Conservation (phyloP, 2,329 filamentous ascomycete genomes). For the Ascochyta fabae region DNA sequence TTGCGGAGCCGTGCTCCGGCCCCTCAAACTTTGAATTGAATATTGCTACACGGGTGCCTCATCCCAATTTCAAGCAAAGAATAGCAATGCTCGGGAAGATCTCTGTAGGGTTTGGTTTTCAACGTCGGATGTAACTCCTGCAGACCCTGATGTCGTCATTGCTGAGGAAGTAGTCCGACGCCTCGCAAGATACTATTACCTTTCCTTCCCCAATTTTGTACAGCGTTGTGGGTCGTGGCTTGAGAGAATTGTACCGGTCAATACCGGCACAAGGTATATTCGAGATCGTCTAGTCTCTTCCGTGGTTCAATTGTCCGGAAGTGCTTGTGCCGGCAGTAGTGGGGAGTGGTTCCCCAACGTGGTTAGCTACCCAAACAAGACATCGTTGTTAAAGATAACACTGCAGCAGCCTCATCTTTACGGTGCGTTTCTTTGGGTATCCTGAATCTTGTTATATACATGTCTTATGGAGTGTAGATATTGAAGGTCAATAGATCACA, state of each 20-base stretch:
- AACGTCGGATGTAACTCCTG: neutral
- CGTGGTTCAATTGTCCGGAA: conserved; percentile 5
- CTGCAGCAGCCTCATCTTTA: neutral
- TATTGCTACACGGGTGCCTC: too few relatives aligned
- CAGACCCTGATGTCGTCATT: neutral
- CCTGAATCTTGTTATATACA: neutral
- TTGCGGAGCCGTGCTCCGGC: conserved; percentile 3
- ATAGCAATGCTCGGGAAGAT: neutral
- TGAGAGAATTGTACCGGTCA: neutral
- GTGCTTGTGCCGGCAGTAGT: neutral
- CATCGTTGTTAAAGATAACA: neutral
- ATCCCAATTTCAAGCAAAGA: neutral
- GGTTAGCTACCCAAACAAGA: neutral
- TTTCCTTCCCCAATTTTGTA: neutral
- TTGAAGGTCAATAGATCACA: neutral
- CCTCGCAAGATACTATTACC: neutral
- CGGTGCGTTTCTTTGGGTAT: neutral
- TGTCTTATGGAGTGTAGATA: neutral
- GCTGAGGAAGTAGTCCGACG: neutral
- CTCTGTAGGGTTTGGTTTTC: neutral
- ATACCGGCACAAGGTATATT: neutral
- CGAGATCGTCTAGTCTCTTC: neutral
- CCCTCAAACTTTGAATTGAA: neutral
- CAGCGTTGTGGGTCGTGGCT: conserved; percentile 7
- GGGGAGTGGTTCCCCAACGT: neutral